phyloP scores from a whole-genome alignment of 805 yeast species.

The Wickerhamomyces subpelliculosus region DNA sequence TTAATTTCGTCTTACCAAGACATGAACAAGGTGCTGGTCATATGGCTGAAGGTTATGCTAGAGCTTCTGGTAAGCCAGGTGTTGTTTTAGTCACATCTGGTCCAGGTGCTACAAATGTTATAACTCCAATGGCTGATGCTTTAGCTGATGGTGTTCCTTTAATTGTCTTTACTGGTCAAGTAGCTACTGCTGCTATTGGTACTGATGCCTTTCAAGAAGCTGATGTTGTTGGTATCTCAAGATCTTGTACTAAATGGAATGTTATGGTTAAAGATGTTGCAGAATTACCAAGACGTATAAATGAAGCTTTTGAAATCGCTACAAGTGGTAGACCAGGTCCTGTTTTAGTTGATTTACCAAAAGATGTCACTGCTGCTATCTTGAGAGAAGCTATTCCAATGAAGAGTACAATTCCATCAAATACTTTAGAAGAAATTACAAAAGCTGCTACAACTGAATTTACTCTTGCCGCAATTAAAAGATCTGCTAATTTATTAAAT shows the following conservation, averaged over 20 bases:
- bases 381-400: conserved; percentile 82
- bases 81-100: conserved; percentile 98
- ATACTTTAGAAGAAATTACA: conserved; percentile 64
- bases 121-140: conserved; percentile 98
- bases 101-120: conserved; percentile 97
- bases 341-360: conserved; percentile 93
- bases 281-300: conserved; percentile 90
- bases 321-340: conserved; percentile 97
- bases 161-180: conserved; percentile 97
- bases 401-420: conserved; percentile 64
- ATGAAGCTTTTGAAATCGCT: conserved; percentile 97
- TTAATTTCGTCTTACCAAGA: conserved; percentile 86
- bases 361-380: conserved; percentile 93
- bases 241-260: conserved; percentile 98
- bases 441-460: conserved; percentile 64
- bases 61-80: conserved; percentile 94
- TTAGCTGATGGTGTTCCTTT: conserved; percentile 95
- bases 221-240: conserved; percentile 92
- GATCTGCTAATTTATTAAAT: conserved; percentile 75
- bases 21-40: conserved; percentile 99
- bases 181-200: conserved; percentile 91
- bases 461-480: conserved; percentile 63
- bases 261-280: conserved; percentile 95
- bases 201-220: conserved; percentile 99
- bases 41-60: conserved; percentile 99